Evolutionary conservation across 768 basidiomycete species (phyloP).

Genomic region (Rhizopogon sp.): DNA sequence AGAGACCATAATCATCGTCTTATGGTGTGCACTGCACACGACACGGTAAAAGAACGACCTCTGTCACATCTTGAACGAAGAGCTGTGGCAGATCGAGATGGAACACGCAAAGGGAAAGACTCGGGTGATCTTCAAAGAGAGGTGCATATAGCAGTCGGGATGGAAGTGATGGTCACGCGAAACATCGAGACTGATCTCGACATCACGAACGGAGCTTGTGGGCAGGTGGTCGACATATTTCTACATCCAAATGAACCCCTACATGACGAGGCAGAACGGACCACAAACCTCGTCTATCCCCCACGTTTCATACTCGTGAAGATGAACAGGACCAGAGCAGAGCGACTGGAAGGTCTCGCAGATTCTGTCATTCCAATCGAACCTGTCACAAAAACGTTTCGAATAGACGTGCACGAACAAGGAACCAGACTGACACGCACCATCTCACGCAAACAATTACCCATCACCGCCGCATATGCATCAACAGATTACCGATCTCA

Average conservation of each 20-base stretch:
- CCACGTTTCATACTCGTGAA: constrained; percentile 29
- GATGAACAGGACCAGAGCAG: constrained; percentile 21
- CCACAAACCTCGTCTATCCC: constrained; percentile 21
- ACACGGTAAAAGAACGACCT: too few relatives aligned
- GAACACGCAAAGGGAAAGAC: not conserved
- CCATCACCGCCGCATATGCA: constrained; percentile 34
- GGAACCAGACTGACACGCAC: constrained; percentile 8
- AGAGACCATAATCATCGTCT: too few relatives aligned
- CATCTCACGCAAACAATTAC: constrained; percentile 17
- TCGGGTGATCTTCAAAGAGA: constrained; percentile 10
- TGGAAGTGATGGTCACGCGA: constrained; percentile 14
- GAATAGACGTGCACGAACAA: not conserved
- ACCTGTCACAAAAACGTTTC: constrained; percentile 16
- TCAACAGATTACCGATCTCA: constrained; percentile 40
- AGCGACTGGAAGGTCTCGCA: constrained; percentile 22
- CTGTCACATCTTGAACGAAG: too few relatives aligned
- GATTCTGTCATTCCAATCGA: constrained; percentile 27
- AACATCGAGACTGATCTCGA: constrained; percentile 27
- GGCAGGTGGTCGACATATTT: constrained; percentile 28
- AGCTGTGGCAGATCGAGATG: not conserved
- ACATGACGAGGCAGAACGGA: not conserved
- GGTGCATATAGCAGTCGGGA: constrained; percentile 26
- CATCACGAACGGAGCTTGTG: constrained; percentile 36
- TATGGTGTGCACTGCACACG: too few relatives aligned
- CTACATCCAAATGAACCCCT: constrained; percentile 25